Evolutionary conservation across 78 protist genomes (phyloP).

Genomic region (Dictyostelium intermedium): DNA sequence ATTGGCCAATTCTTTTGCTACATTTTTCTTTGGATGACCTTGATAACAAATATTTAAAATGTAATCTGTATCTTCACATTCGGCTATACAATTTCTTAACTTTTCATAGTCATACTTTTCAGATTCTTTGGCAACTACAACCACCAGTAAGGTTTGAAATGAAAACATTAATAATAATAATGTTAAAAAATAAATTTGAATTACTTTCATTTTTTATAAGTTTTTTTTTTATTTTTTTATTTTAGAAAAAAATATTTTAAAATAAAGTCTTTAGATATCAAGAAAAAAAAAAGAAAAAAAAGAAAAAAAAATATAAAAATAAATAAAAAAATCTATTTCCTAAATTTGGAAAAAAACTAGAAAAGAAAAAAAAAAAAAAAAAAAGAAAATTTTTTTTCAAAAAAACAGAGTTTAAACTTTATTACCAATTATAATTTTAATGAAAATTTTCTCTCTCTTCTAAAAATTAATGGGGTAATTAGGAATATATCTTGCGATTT

Average conservation of each 20-base stretch:
- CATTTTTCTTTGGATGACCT: background rate
- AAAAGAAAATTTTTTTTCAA: no score
- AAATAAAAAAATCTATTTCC: background rate
- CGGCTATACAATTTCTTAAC: background rate
- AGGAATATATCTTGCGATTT: no score
- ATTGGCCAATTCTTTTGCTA: background rate
- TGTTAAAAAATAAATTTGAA: background rate
- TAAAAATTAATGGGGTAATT: no score
- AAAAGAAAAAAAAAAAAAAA: no score
- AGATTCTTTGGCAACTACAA: background rate
- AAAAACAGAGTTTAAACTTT: no score
- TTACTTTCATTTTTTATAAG: background rate
- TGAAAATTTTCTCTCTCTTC: no score
- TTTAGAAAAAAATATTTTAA: background rate
- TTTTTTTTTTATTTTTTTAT: no score
- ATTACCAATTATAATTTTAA: no score
- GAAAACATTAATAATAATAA: background rate
- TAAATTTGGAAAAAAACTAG: no score
- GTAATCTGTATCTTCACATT: background rate
- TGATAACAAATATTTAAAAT: background rate
- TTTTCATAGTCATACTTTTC: background rate
- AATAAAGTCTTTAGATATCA: no score
- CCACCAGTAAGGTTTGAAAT: background rate
- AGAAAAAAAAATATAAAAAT: no score
- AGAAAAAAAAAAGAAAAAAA: no score